Percentiles rank a stretch among this genome's conserved stretches.
Evolutionary conservation across 495 filamentous ascomycete genomes (phyloP).

Genomic region (Parathielavia hyrcaniae): DNA sequence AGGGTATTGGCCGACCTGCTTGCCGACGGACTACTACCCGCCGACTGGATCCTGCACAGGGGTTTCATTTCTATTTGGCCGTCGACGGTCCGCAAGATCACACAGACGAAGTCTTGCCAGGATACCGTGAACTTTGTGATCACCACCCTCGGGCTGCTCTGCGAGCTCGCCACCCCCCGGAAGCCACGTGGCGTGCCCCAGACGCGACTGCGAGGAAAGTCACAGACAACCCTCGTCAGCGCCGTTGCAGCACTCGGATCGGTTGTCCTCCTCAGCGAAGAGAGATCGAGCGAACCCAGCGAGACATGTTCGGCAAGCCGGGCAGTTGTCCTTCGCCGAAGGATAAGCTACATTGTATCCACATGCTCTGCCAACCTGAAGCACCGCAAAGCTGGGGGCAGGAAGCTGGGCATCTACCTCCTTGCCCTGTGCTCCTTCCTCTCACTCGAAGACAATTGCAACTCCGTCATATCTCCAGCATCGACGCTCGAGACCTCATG

Average conservation of each 20-base stretch:
- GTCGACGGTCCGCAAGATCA: constrained; percentile 28
- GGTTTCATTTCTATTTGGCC: constrained; percentile 38
- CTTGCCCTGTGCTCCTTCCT: constrained; percentile 28
- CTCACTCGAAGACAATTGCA: constrained; percentile 5
- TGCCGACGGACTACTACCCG: constrained; percentile 31
- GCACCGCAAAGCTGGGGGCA: constrained; percentile 6
- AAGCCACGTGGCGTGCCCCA: constrained; percentile 14
- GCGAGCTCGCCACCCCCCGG: constrained; percentile 17
- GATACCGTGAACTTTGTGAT: constrained; percentile 37
- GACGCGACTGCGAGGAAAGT: constrained; percentile 13
- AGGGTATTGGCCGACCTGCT: constrained; percentile 36
- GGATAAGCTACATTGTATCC: constrained; percentile 21
- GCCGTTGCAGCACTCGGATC: constrained; percentile 21
- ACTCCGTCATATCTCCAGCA: neutral
- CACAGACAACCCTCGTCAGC: constrained; percentile 19
- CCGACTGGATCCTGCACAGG: constrained; percentile 41
- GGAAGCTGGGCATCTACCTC: constrained; percentile 27
- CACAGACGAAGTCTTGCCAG: constrained; percentile 24
- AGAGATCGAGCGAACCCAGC: constrained; percentile 6
- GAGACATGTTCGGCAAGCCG: neutral
- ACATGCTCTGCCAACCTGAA: constrained; percentile 16
- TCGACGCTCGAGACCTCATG: constrained; percentile 18
- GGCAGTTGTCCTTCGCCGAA: constrained; percentile 9
- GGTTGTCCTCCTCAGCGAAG: constrained; percentile 20
- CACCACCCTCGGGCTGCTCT: constrained; percentile 33